These are phyloP conservation scores for Carex myosuroides DNA, from an alignment of 176 grass and related monocot genomes.

Conservation along the genomic window DNA sequence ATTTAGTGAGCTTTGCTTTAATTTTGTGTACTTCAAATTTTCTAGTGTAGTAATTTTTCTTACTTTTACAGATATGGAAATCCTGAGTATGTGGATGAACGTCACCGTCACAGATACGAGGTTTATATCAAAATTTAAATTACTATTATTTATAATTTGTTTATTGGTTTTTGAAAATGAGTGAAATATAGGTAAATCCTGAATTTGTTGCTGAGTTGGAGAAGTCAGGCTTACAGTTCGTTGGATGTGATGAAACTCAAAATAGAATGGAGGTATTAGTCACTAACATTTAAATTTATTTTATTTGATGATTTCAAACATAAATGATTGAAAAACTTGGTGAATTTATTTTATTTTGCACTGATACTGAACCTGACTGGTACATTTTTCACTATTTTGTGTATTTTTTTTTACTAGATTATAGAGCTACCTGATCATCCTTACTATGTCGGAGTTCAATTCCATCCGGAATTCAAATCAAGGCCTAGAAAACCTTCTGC, in stretches of 20 bases:
- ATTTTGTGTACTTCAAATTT: not conserved
- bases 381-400: not conserved
- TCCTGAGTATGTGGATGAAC: conserved; percentile 74
- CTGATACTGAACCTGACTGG: not conserved
- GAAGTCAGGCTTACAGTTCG: conserved; percentile 67
- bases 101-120: conserved; percentile 97
- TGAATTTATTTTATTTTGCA: not conserved
- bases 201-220: conserved; percentile 64
- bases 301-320: not conserved
- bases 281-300: not conserved
- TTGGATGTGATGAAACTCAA: conserved; percentile 84
- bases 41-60: conserved; percentile 23
- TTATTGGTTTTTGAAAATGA: conserved; percentile 8
- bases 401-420: conserved; percentile 35
- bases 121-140: conserved; percentile 29
- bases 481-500: conserved; percentile 79
- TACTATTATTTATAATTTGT: conserved; percentile 19
- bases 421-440: conserved; percentile 72
- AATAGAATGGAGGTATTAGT: conserved; percentile 85
- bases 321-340: not conserved
- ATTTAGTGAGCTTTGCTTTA: not conserved
- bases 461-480: conserved; percentile 94
- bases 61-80: conserved; percentile 57
- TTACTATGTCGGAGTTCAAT: conserved; percentile 88
- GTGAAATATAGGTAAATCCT: conserved; percentile 65